These are phyloP conservation scores for Didymella segeticola DNA, from an alignment of 2,329 filamentous ascomycete species.

Conservation along the genomic window DNA sequence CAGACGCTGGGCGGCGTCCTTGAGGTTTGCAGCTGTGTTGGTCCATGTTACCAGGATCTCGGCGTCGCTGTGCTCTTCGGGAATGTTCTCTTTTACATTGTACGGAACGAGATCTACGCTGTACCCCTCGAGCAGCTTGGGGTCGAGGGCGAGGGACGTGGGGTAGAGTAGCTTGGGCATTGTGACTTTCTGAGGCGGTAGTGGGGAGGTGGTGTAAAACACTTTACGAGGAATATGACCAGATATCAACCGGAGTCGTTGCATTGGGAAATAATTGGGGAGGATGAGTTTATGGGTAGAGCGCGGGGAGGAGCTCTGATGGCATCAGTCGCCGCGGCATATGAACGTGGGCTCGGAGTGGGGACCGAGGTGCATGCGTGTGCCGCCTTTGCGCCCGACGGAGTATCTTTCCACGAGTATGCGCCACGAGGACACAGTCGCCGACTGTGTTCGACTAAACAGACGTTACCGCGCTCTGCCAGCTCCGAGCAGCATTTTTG, in stretches of 20 bases:
- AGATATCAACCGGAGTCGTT: conserved; percentile 10
- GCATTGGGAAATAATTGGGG: conserved; percentile 5
- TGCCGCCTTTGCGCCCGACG: too few relatives aligned
- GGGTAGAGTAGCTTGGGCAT: conserved; percentile 68
- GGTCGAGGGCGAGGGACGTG: conserved; percentile 66
- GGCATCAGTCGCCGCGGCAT: conserved; percentile 18
- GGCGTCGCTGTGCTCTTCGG: conserved; percentile 65
- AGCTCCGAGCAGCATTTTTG: too few relatives aligned
- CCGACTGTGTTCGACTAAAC: conserved; percentile 1
- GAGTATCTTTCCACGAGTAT: conserved; percentile 12
- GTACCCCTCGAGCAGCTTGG: conserved; percentile 64
- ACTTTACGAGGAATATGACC: conserved; percentile 12
- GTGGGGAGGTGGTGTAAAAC: conserved; percentile 10
- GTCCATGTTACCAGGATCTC: conserved; percentile 68
- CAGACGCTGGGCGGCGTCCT: conserved; percentile 62
- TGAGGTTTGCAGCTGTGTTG: conserved; percentile 65
- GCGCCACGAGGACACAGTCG: background rate
- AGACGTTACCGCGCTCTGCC: too few relatives aligned
- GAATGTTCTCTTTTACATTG: conserved; percentile 63
- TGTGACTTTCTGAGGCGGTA: background rate
- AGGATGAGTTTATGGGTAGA: conserved; percentile 2
- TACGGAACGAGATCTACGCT: conserved; percentile 64
- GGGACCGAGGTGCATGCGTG: conserved; percentile 4
- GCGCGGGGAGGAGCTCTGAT: conserved; percentile 5
- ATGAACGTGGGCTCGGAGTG: conserved; percentile 11